Evolutionary conservation across 78 protist genomes (phyloP), one percentile per base, ranked within the genome.

Genomic region (Monosiga brevicollis): DNA sequence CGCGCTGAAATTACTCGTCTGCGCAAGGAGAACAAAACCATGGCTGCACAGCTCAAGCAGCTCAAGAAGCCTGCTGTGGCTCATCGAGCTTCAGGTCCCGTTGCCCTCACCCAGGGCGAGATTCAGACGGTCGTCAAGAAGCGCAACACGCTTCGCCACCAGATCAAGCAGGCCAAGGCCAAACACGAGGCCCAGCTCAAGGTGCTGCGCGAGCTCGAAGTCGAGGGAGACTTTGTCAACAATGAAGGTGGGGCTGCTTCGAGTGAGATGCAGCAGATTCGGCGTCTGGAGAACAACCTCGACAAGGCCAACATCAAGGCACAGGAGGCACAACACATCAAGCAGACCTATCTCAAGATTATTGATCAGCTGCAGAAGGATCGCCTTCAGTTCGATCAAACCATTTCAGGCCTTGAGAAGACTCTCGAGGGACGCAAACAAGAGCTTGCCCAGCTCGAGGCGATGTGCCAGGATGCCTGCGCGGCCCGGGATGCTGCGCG

Each of bases 311-410:
- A 82, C 41, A 83, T 90, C 83, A 87, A 88, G 82, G 83, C 77
- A 80, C 90, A 90, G 89, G 93, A 90, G 75, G 93, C 93, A 15
- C 87, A 80, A 78, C 20, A 89, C 83, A 90, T 92, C 38, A 73
- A 85, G 10, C 85, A 88, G 78, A 92, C 95, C 23, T 92, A 92
- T 87, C 87, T 90, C 76, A 88, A 87, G 87, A 92, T 92, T 42
- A 82, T 85, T 40, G 79, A 88, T 79, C 77, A 92, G 25, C 91
- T 92, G 32, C 78, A 89, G 78, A 91, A 92, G 54, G 95, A 92
- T 87, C 83, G 92, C 38, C 71, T 90, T 22, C 73, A 73, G 15
- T 92, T 89, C 62, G 92, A 90, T 76, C 82, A 81, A 76, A 92
- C 87, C 84, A 89, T 92, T 1, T 79, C 77, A 0, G 87, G 89